Percentiles rank a stretch among this genome's conserved stretches.
These are phyloP conservation scores for Leccinum longicurvipes DNA, from an alignment of 768 basidiomycete genomes.

Conservation along the genomic window DNA sequence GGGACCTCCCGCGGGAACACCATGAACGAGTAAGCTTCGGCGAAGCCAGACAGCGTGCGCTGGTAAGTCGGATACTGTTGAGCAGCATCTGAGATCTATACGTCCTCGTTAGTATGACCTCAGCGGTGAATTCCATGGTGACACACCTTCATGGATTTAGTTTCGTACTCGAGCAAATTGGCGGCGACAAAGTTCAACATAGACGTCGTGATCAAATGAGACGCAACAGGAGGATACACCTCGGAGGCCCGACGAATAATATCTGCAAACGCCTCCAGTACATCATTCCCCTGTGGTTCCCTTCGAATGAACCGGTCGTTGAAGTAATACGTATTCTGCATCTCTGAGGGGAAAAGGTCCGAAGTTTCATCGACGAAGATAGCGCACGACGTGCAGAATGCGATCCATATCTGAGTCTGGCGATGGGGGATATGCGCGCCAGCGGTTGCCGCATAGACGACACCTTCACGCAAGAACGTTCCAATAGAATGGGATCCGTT, in stretches of 20 bases:
- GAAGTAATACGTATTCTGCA: neutral
- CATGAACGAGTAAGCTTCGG: neutral
- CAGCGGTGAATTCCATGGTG: neutral
- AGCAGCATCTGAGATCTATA: neutral
- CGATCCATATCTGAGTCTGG: neutral
- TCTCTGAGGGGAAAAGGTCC: neutral
- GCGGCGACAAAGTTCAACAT: neutral
- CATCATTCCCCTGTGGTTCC: neutral
- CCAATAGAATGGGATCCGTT: neutral
- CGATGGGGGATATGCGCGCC: neutral
- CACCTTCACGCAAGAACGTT: neutral
- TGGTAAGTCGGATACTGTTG: neutral
- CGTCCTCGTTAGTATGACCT: neutral
- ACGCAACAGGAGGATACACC: neutral
- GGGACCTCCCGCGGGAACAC: neutral
- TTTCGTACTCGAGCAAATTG: neutral
- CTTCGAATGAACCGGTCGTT: neutral
- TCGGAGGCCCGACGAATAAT: neutral
- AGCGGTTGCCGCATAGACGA: neutral
- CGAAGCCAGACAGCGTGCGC: neutral
- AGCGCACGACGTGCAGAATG: neutral
- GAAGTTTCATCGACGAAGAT: neutral
- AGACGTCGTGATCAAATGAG: neutral
- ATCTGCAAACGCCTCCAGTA: neutral
- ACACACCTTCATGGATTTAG: neutral